phyloP scores from a whole-genome alignment of 129 eudicot species.

The Sambucus nigra region DNA sequence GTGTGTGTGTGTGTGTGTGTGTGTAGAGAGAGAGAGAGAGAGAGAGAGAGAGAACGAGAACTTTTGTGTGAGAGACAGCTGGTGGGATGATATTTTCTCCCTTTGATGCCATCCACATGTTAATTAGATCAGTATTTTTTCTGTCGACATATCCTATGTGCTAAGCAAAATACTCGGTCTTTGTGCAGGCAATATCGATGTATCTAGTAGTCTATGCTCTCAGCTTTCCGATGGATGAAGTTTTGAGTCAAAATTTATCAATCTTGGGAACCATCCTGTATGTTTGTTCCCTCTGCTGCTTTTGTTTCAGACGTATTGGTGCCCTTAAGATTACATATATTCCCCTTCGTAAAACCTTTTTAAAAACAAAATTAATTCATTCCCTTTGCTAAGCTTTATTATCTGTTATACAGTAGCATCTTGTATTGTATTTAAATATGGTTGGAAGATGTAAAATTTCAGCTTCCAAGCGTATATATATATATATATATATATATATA shows the following conservation, averaged over 20 bases:
- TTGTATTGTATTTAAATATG: neutral
- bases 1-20: no score
- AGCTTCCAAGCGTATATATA: no score
- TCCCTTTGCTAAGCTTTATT: neutral
- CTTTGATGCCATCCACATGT: neutral
- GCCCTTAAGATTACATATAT: neutral
- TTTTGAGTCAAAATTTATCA: conserved; percentile 58
- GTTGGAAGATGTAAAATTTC: no score
- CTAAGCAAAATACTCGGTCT: conserved; percentile 2
- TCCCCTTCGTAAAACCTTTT: no score
- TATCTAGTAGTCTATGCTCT: conserved; percentile 53
- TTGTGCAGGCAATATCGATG: conserved; percentile 64
- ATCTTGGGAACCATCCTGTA: conserved; percentile 76
- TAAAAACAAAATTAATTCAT: neutral
- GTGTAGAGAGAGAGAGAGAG: no score
- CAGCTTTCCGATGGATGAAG: conserved; percentile 58
- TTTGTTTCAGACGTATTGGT: neutral
- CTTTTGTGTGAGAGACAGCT: no score
- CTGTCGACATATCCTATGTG: neutral
- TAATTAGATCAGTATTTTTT: neutral
- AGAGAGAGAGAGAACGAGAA: no score
- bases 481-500: no score
- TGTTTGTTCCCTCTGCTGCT: conserved; percentile 1
- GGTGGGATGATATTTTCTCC: neutral
- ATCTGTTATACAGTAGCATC: neutral